Conservation (phyloP, 208 protist species). For the Acanthamoeba healyi region DNA sequence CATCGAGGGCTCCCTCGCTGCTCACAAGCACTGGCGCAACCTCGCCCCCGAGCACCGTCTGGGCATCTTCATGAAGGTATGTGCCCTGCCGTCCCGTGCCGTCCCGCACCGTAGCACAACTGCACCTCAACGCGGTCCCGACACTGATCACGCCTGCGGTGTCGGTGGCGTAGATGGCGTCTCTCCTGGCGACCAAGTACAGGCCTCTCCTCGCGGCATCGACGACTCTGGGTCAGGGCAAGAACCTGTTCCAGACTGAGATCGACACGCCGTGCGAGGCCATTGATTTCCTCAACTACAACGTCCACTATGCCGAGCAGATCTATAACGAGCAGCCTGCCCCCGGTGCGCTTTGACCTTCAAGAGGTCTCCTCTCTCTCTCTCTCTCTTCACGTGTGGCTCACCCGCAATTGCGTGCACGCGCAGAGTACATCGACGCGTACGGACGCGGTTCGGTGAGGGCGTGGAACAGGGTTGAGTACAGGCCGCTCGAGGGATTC, state of each 20-base stretch:
- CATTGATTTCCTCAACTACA: slow-evolving; percentile 97
- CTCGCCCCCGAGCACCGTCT: slow-evolving; percentile 94
- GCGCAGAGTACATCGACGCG: slow-evolving; percentile 37
- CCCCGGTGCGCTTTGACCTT: neutral
- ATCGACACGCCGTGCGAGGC: slow-evolving; percentile 97
- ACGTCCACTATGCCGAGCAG: slow-evolving; percentile 96
- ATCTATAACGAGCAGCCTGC: slow-evolving; percentile 81
- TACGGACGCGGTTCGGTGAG: slow-evolving; percentile 79
- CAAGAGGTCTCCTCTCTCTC: neutral
- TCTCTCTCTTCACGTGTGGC: neutral
- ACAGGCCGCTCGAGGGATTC: slow-evolving; percentile 97
- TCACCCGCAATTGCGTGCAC: too few relatives aligned
- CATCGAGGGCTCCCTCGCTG: slow-evolving; percentile 92
- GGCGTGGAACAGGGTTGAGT: slow-evolving; percentile 96
- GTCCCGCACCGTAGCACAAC: neutral
- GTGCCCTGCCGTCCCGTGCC: slow-evolving; percentile 73
- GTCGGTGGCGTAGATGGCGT: too few relatives aligned
- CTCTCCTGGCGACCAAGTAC: slow-evolving; percentile 89
- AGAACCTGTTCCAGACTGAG: slow-evolving; percentile 98
- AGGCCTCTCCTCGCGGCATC: slow-evolving; percentile 93
- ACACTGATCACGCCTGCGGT: too few relatives aligned
- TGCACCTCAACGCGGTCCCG: slow-evolving; percentile 76
- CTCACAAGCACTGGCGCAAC: slow-evolving; percentile 87
- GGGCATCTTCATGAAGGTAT: slow-evolving; percentile 95
- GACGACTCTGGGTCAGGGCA: slow-evolving; percentile 97